Conservation (phyloP, 768 basidiomycete genomes). For the Mrakia hoshinonis region DNA sequence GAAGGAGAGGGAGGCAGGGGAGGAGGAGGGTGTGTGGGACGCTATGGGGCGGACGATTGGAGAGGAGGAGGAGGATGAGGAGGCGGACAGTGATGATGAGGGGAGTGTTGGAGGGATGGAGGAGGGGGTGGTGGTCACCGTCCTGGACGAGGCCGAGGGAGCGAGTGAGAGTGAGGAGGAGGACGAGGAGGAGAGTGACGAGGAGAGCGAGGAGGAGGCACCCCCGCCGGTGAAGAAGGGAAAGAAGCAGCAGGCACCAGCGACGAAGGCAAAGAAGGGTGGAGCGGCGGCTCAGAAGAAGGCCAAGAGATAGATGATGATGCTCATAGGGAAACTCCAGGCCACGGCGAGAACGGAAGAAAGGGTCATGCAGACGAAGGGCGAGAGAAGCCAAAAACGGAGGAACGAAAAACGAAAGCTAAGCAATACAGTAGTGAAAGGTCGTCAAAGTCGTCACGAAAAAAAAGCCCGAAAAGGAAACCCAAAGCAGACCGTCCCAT, state of each 20-base stretch:
- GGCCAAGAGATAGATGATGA: slow-evolving; percentile 5
- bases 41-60: slow-evolving; percentile 44
- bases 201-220: slow-evolving; percentile 7
- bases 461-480: too few relatives aligned
- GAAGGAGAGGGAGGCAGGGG: slow-evolving; percentile 38
- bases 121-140: slow-evolving; percentile 4
- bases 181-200: slow-evolving; percentile 5
- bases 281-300: slow-evolving; percentile 4
- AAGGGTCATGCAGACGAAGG: too few relatives aligned
- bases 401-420: too few relatives aligned
- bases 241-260: slow-evolving; percentile 1
- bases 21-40: slow-evolving; percentile 62
- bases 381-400: too few relatives aligned
- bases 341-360: too few relatives aligned
- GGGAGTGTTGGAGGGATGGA: not conserved
- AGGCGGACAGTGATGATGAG: slow-evolving; percentile 16
- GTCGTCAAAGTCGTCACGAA: too few relatives aligned
- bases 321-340: too few relatives aligned
- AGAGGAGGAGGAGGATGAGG: slow-evolving; percentile 12
- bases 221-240: not conserved
- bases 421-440: too few relatives aligned
- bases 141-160: slow-evolving; percentile 8
- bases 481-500: not conserved
- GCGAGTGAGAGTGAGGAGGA: not conserved
- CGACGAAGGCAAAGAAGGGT: not conserved